phyloP scores from a whole-genome alignment of 1,284 basidiomycete genomes.

The Bothia castanella region DNA sequence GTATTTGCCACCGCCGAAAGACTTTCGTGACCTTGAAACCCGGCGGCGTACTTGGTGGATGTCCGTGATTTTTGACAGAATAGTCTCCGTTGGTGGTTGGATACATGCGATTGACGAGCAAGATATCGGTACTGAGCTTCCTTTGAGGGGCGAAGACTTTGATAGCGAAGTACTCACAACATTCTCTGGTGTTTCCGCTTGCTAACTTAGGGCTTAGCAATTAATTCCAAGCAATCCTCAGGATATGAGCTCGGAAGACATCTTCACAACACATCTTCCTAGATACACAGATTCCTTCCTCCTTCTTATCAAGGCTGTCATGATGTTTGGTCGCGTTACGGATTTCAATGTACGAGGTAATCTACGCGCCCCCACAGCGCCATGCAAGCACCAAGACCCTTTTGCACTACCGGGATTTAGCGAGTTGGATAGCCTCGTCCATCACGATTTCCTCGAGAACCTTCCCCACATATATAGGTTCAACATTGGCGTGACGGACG shows the following conservation, averaged over 20 bases:
- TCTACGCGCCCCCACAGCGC: conserved; percentile 54
- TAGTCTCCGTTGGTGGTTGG: conserved; percentile 86
- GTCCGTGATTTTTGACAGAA: conserved; percentile 78
- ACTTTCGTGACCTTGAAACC: conserved; percentile 67
- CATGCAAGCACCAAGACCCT: conserved; percentile 65
- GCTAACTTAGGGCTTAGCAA: conserved; percentile 37
- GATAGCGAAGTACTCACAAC: conserved; percentile 53
- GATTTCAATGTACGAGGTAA: conserved; percentile 75
- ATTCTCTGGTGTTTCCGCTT: conserved; percentile 5
- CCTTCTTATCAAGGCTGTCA: conserved; percentile 72
- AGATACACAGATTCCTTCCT: conserved; percentile 77
- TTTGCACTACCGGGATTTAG: conserved; percentile 61
- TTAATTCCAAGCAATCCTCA: conserved; percentile 67
- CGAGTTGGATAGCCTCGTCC: conserved; percentile 64
- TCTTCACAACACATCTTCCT: conserved; percentile 65
- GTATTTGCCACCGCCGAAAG: conserved; percentile 74
- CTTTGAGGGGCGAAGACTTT: conserved; percentile 68
- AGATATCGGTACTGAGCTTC: conserved; percentile 77
- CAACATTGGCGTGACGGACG: conserved; percentile 56
- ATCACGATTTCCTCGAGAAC: conserved; percentile 60
- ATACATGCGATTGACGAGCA: conserved; percentile 75
- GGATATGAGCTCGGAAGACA: conserved; percentile 54
- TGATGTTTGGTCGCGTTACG: conserved; percentile 78
- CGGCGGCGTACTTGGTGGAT: conserved; percentile 84
- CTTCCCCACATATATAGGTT: conserved; percentile 64